Percentiles rank a stretch among this genome's conserved stretches.
These are phyloP conservation scores for Umbelopsis isabellina DNA, from an alignment of 192 early-diverging fungal genomes.

Conservation along the genomic window DNA sequence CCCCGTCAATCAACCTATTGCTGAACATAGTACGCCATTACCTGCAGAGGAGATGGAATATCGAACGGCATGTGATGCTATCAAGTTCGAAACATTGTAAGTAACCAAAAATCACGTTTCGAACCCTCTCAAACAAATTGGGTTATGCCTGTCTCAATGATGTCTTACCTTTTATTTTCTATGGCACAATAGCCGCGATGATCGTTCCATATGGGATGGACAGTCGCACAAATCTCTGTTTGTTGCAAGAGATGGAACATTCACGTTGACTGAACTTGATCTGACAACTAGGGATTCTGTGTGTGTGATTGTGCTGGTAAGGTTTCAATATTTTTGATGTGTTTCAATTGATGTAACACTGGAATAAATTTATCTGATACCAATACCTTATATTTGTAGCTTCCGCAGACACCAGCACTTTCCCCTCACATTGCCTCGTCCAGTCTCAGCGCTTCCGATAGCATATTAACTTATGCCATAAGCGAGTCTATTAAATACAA, in stretches of 20 bases:
- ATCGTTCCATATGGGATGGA: constrained; percentile 30
- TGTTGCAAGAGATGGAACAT: constrained; percentile 28
- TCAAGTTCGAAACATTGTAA: neutral
- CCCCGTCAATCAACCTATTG: neutral
- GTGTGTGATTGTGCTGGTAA: constrained; percentile 38
- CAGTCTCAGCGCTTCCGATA: constrained; percentile 33
- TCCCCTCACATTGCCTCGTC: constrained; percentile 20
- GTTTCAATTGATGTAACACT: neutral
- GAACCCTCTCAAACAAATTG: no score
- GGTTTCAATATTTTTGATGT: neutral
- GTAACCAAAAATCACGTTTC: neutral
- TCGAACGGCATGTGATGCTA: constrained; percentile 3
- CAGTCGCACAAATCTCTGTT: constrained; percentile 30
- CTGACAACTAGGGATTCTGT: constrained; percentile 23
- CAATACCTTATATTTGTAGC: neutral
- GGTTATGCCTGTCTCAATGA: no score
- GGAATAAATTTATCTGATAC: neutral
- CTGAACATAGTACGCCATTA: neutral
- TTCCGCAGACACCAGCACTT: constrained; percentile 33
- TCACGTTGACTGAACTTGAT: constrained; percentile 24
- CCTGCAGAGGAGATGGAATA: neutral
- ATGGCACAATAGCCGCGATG: neutral
- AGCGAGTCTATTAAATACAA: constrained; percentile 26
- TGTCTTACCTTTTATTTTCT: no score
- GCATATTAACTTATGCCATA: constrained; percentile 25